Percentiles rank a stretch among this genome's conserved stretches.
Conservation (phyloP, 192 early-diverging fungal genomes). For the Backusella liffmaniae region DNA sequence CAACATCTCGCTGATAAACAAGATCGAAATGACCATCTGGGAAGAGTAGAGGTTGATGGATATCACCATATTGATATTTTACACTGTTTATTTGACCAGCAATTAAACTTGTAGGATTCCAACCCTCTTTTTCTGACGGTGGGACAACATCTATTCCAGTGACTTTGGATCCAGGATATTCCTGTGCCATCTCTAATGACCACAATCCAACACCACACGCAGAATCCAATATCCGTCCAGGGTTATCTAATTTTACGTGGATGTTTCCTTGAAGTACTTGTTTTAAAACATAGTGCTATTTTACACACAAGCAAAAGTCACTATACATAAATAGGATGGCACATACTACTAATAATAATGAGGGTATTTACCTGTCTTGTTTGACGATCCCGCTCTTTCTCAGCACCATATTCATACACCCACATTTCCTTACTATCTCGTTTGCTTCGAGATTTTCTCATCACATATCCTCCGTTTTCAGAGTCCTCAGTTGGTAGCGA, state of each 20-base stretch:
- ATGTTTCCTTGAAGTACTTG: constrained; percentile 26
- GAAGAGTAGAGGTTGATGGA: constrained; percentile 38
- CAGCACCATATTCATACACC: constrained; percentile 22
- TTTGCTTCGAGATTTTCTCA: background rate
- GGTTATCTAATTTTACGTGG: constrained; percentile 5
- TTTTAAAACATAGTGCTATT: constrained; percentile 34
- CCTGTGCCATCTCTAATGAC: constrained; percentile 46
- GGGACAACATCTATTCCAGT: constrained; percentile 49
- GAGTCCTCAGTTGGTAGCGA: background rate
- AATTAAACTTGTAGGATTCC: background rate
- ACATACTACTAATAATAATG: background rate
- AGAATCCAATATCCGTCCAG: constrained; percentile 20
- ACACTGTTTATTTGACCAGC: background rate
- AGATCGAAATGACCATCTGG: constrained; percentile 47
- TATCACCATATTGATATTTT: constrained; percentile 34
- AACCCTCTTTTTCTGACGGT: constrained; percentile 12
- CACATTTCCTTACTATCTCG: background rate
- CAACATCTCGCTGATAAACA: constrained; percentile 36
- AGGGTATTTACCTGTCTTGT: constrained; percentile 11
- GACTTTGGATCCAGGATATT: constrained; percentile 46
- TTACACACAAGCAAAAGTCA: background rate
- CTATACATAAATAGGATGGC: background rate
- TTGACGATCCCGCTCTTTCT: constrained; percentile 17
- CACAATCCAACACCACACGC: constrained; percentile 34
- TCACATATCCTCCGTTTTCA: background rate